Base-by-base conservation (phyloP, 805 yeast species). In the Lipomyces chichibuensis region DNA sequence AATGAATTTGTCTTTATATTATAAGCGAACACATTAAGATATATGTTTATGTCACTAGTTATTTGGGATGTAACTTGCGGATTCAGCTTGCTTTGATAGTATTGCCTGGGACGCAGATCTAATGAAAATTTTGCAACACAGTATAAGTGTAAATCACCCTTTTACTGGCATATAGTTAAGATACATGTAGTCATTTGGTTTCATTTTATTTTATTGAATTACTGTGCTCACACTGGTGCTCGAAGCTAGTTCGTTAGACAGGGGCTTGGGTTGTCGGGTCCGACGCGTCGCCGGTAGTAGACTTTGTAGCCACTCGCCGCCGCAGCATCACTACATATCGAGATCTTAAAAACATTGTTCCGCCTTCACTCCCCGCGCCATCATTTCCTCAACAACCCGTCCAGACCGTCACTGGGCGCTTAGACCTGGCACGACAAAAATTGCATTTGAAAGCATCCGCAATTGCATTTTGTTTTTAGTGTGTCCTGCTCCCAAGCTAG, bases 21-120 rank as follows among this genome's bases (percentile, higher is more conserved):
- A 14, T 52, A 25, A 17, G 9, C 29, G 25, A 25, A 52, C 33
- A 52, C 25, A 14, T 17, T 43, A n/a, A 43, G 3, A 7, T 43
- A 43, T 43, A n/a, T 43, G 8, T 51, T 20, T 14, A 8, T 57
- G 35, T 57, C 35, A 11, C 49, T 43, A n/a, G 49, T 43, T 43
- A 17, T 43, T 7, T 17, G 49, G 39, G 49, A n/a, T 43, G 43
- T 37, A 13, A 29, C 20, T n/a, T 43, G 49, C 49, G 20, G 49
- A 8, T 23, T 3, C 53, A 29, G 37, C 37, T 29, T 52, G 64
- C 65, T 55, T 59, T 54, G 64, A 59, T 49, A 56, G 62, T 55
- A 33, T 56, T 51, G 39, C 14, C 49, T 43, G 49, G 49, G 14
- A 17, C 9, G 49, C 49, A 6, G 49, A 43, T 43, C 49, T 17